Percentiles rank a stretch among this genome's conserved stretches.
phyloP scores from a whole-genome alignment of 2,329 filamentous ascomycete species.

The Coniochaeta prunicola region DNA sequence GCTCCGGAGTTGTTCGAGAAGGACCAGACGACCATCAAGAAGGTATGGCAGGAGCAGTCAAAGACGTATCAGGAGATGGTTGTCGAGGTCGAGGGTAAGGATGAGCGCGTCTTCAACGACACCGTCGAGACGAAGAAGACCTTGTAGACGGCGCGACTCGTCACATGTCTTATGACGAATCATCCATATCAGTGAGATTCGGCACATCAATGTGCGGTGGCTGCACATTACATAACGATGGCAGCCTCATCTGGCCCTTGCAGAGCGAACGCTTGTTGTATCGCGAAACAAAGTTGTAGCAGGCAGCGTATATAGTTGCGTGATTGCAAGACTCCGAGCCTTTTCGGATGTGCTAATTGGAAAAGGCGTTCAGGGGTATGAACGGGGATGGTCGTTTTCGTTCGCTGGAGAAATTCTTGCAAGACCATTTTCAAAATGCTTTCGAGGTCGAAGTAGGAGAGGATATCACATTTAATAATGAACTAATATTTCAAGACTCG shows the following conservation, averaged over 20 bases:
- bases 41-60: conserved; percentile 72
- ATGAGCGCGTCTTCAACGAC: conserved; percentile 38
- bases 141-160: conserved; percentile 16
- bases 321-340: background rate
- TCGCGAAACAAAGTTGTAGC: background rate
- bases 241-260: background rate
- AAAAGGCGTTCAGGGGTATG: conserved; percentile 1
- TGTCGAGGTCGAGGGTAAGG: conserved; percentile 58
- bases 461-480: background rate
- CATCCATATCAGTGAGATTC: too few relatives aligned
- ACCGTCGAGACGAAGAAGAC: conserved; percentile 38
- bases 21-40: conserved; percentile 76
- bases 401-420: background rate
- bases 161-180: background rate
- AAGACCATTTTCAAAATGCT: background rate
- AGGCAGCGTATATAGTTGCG: background rate
- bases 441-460: background rate
- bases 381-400: background rate
- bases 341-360: background rate
- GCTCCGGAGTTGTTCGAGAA: conserved; percentile 79
- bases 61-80: conserved; percentile 71
- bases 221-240: background rate
- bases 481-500: background rate
- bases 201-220: background rate
- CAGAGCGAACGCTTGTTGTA: background rate